These are phyloP conservation scores for Metahyphopichia silvanorum DNA, from an alignment of 805 yeast genomes.

Conservation along the genomic window DNA sequence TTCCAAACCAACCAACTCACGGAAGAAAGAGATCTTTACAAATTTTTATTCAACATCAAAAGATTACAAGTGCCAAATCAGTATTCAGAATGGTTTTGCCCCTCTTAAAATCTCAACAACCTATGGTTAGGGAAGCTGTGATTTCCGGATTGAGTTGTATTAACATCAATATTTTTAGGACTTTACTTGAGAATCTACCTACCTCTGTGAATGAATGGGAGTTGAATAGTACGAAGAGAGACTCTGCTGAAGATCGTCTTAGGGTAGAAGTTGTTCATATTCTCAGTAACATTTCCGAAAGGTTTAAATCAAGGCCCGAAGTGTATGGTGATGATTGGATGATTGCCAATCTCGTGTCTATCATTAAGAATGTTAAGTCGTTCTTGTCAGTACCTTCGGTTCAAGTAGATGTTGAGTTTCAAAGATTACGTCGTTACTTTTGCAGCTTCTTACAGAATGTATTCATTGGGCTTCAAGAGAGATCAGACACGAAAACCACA, in stretches of 20 bases:
- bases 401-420: slow-evolving; percentile 68
- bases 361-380: slow-evolving; percentile 58
- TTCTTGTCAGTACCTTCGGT: slow-evolving; percentile 55
- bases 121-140: slow-evolving; percentile 75
- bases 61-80: slow-evolving; percentile 88
- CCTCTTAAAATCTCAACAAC: slow-evolving; percentile 65
- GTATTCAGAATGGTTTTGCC: slow-evolving; percentile 88
- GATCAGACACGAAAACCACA: too few species aligned
- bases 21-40: slow-evolving; percentile 77
- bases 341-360: slow-evolving; percentile 56
- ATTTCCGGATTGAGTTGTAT: slow-evolving; percentile 87
- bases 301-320: slow-evolving; percentile 46
- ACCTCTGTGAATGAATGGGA: slow-evolving; percentile 51
- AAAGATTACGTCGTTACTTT: slow-evolving; percentile 76
- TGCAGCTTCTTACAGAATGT: slow-evolving; percentile 77
- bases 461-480: slow-evolving; percentile 51
- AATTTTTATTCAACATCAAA: slow-evolving; percentile 81
- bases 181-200: slow-evolving; percentile 75
- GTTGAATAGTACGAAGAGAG: slow-evolving; percentile 28
- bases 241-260: slow-evolving; percentile 39
- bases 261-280: slow-evolving; percentile 80
- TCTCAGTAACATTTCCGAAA: slow-evolving; percentile 62
- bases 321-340: slow-evolving; percentile 68
- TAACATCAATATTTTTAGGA: slow-evolving; percentile 83
- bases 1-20: slow-evolving; percentile 53